phyloP scores from a whole-genome alignment of 1,139 yeast species.

The Blastobotrys illinoisensis region DNA sequence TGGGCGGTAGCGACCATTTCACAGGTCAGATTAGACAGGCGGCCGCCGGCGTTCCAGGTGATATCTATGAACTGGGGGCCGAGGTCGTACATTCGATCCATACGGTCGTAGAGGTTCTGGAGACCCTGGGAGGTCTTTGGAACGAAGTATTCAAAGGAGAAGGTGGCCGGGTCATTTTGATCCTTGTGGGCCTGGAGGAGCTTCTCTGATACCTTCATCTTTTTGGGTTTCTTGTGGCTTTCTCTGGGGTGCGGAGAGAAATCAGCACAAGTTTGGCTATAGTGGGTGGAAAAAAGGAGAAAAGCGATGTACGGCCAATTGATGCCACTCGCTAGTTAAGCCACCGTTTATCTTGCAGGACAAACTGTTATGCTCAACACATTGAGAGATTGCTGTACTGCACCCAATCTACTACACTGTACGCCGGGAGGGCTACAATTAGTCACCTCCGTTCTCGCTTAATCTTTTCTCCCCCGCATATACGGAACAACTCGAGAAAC shows the following conservation, averaged over 20 bases:
- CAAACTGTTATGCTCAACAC: neutral
- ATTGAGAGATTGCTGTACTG: neutral
- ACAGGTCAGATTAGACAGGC: slow-evolving; percentile 70
- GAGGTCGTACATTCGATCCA: slow-evolving; percentile 94
- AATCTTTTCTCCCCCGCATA: neutral
- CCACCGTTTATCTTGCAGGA: neutral
- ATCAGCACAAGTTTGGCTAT: neutral
- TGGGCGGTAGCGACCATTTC: slow-evolving; percentile 92
- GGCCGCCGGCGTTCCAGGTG: slow-evolving; percentile 98
- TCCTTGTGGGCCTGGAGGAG: slow-evolving; percentile 32
- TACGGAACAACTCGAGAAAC: neutral
- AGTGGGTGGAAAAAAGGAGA: neutral
- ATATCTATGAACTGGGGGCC: slow-evolving; percentile 91
- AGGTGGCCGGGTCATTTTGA: slow-evolving; percentile 46
- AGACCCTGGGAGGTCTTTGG: slow-evolving; percentile 97
- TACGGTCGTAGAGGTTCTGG: slow-evolving; percentile 90
- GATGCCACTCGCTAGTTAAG: neutral
- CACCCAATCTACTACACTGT: neutral
- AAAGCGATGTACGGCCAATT: neutral
- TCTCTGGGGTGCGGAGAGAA: neutral
- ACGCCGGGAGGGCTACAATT: neutral
- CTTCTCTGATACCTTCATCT: slow-evolving; percentile 39
- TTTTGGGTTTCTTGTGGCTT: neutral
- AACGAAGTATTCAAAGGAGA: slow-evolving; percentile 95
- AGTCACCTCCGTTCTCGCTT: neutral